A percentile compares a stretch with the other conserved stretches of the same genome.
phyloP scores from a whole-genome alignment of 2,329 filamentous ascomycete species.

The Chaetomium sp. region DNA sequence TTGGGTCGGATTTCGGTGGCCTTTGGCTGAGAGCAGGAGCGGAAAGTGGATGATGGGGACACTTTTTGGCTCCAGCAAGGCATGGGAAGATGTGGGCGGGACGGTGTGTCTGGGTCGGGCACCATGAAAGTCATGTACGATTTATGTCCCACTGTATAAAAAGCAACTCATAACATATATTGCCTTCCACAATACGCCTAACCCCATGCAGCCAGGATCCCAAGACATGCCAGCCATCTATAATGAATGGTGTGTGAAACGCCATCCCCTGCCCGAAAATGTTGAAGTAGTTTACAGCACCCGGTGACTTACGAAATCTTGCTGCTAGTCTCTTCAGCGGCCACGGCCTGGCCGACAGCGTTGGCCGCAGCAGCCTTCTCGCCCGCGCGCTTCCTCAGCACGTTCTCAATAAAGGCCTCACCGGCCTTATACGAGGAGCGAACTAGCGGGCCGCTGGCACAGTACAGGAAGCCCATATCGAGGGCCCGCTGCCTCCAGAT shows the following conservation, averaged over 20 bases:
- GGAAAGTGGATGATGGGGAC: too few species aligned
- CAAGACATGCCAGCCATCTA: not conserved
- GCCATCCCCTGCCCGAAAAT: conserved; percentile 9
- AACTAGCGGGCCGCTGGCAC: conserved; percentile 86
- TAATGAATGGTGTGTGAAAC: conserved; percentile 16
- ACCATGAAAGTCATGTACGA: conserved; percentile 15
- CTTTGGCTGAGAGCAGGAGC: too few species aligned
- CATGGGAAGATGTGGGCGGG: not conserved
- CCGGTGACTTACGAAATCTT: conserved; percentile 9
- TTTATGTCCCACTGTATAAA: conserved; percentile 20
- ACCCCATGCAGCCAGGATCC: conserved; percentile 11
- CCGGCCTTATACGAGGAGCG: conserved; percentile 96
- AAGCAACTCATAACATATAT: conserved; percentile 8
- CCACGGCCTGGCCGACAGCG: conserved; percentile 35
- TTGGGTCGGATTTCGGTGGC: too few species aligned
- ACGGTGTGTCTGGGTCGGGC: not conserved
- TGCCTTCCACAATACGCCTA: conserved; percentile 14
- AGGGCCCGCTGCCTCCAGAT: conserved; percentile 83
- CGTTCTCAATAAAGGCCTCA: conserved; percentile 98
- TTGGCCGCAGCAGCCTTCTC: conserved; percentile 30
- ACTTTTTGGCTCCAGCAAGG: too few species aligned
- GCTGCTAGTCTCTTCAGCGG: conserved; percentile 27
- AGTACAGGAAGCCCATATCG: conserved; percentile 95
- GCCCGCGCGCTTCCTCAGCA: conserved; percentile 71
- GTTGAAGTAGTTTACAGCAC: conserved; percentile 12